phyloP scores from a whole-genome alignment of 352 stramenopile genomes.

The Pythium rishiriense region DNA sequence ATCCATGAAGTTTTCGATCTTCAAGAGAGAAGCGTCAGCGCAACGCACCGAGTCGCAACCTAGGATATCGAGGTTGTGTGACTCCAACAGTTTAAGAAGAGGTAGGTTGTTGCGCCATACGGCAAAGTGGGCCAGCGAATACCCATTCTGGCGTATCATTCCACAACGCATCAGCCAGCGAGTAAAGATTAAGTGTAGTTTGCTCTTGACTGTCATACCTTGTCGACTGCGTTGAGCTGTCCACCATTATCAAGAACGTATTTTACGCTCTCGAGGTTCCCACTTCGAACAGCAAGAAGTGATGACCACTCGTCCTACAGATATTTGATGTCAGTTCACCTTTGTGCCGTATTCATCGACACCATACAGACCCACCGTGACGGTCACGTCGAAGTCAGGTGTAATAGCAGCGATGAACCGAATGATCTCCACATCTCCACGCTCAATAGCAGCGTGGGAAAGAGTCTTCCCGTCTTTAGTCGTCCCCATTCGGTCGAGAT shows the following conservation, averaged over 20 bases:
- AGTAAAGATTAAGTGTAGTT: background rate
- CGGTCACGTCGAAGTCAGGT: background rate
- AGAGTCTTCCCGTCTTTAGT: slow-evolving; percentile 6
- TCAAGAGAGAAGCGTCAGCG: no score
- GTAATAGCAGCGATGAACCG: background rate
- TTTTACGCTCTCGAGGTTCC: background rate
- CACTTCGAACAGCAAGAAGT: slow-evolving; percentile 6
- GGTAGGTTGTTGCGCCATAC: slow-evolving; percentile 10
- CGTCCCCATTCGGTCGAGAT: background rate
- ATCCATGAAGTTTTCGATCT: no score
- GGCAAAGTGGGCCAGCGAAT: slow-evolving; percentile 8
- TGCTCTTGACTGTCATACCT: background rate
- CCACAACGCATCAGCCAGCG: background rate
- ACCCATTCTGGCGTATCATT: slow-evolving; percentile 12
- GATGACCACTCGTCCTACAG: slow-evolving; percentile 2
- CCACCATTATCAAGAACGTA: slow-evolving; percentile 6
- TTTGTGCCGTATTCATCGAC: background rate
- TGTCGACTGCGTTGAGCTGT: background rate
- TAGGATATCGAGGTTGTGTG: background rate
- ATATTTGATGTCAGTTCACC: background rate
- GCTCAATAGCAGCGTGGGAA: slow-evolving; percentile 8
- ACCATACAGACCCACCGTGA: background rate
- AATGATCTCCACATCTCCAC: slow-evolving; percentile 5
- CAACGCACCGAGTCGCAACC: slow-evolving; percentile 11
- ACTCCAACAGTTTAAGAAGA: slow-evolving; percentile 5